Percentiles rank a stretch among this genome's conserved stretches.
phyloP scores from a whole-genome alignment of 352 stramenopile species.

The Globisporangium paroecandrum region DNA sequence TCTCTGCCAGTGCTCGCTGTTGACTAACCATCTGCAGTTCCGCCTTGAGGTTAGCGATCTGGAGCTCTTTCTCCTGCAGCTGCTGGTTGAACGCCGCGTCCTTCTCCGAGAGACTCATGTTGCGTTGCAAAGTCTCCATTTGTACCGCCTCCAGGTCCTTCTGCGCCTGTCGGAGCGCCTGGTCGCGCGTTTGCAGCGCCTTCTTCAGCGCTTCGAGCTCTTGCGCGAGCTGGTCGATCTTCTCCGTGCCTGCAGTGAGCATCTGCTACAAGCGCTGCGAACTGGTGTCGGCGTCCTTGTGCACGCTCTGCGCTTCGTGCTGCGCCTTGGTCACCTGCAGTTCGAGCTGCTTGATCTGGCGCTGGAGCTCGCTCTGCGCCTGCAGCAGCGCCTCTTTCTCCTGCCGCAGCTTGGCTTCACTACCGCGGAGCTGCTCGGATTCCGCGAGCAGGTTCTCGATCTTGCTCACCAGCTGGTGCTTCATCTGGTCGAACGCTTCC shows the following conservation, averaged over 20 bases:
- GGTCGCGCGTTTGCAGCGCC: constrained; percentile 36
- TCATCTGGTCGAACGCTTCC: constrained; percentile 39
- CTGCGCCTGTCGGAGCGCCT: constrained; percentile 33
- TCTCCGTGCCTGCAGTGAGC: constrained; percentile 31
- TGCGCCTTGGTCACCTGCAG: constrained; percentile 42
- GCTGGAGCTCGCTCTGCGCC: constrained; percentile 33
- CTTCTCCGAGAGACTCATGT: constrained; percentile 32
- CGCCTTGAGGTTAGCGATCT: constrained; percentile 30
- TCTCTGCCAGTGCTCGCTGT: constrained; percentile 24
- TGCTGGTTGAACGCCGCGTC: constrained; percentile 33
- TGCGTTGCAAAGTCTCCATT: constrained; percentile 42
- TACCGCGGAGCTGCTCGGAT: constrained; percentile 35
- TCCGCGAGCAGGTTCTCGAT: constrained; percentile 62
- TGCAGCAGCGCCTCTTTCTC: constrained; percentile 52
- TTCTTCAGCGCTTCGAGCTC: constrained; percentile 38
- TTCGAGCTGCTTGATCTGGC: constrained; percentile 35
- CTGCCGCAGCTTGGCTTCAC: constrained; percentile 44
- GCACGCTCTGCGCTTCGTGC: constrained; percentile 47
- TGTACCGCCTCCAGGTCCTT: constrained; percentile 44
- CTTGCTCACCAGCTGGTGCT: constrained; percentile 52
- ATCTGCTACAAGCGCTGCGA: constrained; percentile 42
- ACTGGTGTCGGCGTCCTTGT: constrained; percentile 43
- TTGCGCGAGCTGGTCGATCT: constrained; percentile 41
- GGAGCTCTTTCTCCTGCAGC: constrained; percentile 32
- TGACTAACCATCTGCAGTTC: constrained; percentile 23